A percentile compares a stretch with the other conserved stretches of the same genome.
phyloP scores from a whole-genome alignment of 495 filamentous ascomycete species.

The Hamigera avellanea region DNA sequence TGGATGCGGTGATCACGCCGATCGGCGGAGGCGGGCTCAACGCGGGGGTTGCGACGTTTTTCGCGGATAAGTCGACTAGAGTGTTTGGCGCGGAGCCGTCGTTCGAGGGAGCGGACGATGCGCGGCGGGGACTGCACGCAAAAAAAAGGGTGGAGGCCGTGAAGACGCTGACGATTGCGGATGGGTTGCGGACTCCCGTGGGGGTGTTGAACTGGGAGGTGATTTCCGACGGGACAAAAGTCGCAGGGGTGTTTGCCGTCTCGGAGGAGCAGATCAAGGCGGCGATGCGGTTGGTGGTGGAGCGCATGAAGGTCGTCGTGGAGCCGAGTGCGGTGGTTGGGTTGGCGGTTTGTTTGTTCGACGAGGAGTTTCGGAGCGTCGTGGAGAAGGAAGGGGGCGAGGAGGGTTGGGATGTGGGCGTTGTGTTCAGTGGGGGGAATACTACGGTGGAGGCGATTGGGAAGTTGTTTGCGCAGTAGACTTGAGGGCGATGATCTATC shows the following conservation, averaged over 20 bases:
- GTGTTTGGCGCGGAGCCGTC: slow-evolving; percentile 91
- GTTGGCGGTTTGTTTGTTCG: slow-evolving; percentile 70
- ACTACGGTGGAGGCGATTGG: slow-evolving; percentile 66
- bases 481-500: no score
- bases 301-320: slow-evolving; percentile 84
- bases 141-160: slow-evolving; percentile 54
- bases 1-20: slow-evolving; percentile 78
- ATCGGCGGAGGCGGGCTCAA: slow-evolving; percentile 86
- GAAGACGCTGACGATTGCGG: slow-evolving; percentile 71
- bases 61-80: slow-evolving; percentile 48
- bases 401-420: slow-evolving; percentile 74
- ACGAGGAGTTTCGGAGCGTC: slow-evolving; percentile 66
- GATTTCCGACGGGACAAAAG: slow-evolving; percentile 60
- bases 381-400: slow-evolving; percentile 61
- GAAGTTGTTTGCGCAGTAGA: slow-evolving; percentile 18
- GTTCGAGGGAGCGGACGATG: slow-evolving; percentile 79
- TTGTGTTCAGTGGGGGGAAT: slow-evolving; percentile 88
- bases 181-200: slow-evolving; percentile 79
- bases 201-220: slow-evolving; percentile 69
- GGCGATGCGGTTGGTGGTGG: slow-evolving; percentile 67
- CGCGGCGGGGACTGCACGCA: slow-evolving; percentile 49
- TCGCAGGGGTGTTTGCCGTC: slow-evolving; percentile 64
- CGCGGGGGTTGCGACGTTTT: slow-evolving; percentile 67
- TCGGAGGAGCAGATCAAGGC: slow-evolving; percentile 72
- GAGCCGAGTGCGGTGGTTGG: slow-evolving; percentile 86